Evolutionary conservation across 345 rosid species (phyloP), one percentile per base, ranked within the genome.

Genomic region (Alliaria petiolata): DNA sequence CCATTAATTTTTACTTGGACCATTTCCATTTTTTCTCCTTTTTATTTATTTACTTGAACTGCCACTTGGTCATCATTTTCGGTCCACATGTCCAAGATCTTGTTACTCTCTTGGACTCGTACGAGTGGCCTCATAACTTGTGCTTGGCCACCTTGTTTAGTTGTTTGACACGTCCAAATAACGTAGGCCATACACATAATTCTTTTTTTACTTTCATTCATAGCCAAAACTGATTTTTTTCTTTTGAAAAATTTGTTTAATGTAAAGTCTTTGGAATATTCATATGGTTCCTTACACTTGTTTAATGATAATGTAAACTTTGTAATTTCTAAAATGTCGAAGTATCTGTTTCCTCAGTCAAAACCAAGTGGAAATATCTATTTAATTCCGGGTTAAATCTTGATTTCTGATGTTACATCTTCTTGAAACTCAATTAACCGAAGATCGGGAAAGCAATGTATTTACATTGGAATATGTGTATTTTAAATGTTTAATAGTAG

Each of bases 361-460:
- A n/a, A 30, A 8, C 38, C 58, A 14, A 52, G 6, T 28, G 2
- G 35, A 30, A 33, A 40, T 54, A 11, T 30, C 38, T 44, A 56
- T n/a, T n/a, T n/a, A n/a, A 38, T 13, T 34, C 20, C 22, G 1
- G 22, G 22, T 44, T 42, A 14, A 31, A 44, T 5, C 55, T 20
- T 33, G 65, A n/a, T 34, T 25, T 36, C 33, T 38, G 62, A 50
- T 9, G 16, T 28, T 19, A 39, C 34, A n/a, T 43, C 56, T 36
- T 59, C 22, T 40, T 53, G 70, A 63, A 53, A 43, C 76, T 64
- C 70, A 72, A 45, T 7, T 25, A 54, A 43, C 39, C 38, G 4
- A 54, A 16, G n/a, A 72, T 72, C 17, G 47, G 42, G 40, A 72
- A 73, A 26, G 71, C 43, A 65, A 45, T 31, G 40, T 25, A 44